Evolutionary conservation across 371 early-diverging fungal species (phyloP).

Genomic region (Sporodiniella umbellata): DNA sequence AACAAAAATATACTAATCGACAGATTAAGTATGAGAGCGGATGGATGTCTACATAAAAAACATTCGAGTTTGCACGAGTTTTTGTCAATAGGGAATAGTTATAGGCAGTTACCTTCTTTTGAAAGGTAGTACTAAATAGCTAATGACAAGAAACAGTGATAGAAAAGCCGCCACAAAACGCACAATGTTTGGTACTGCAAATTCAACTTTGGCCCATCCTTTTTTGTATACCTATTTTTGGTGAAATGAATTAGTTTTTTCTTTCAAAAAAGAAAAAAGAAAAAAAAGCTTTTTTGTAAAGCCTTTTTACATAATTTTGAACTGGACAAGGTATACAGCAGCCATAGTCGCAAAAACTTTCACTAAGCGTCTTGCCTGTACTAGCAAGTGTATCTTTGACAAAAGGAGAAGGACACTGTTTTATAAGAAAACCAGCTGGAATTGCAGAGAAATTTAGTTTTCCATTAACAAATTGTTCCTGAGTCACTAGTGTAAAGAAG

Average conservation of each 20-base stretch:
- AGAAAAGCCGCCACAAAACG: slow-evolving; percentile 53
- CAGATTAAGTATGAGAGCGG: slow-evolving; percentile 61
- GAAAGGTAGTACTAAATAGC: slow-evolving; percentile 59
- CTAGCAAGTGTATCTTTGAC: slow-evolving; percentile 12
- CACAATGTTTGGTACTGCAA: slow-evolving; percentile 48
- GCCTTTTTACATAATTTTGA: slow-evolving; percentile 17
- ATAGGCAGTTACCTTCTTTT: slow-evolving; percentile 54
- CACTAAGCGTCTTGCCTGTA: neutral
- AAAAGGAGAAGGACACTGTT: slow-evolving; percentile 21
- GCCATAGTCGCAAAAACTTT: slow-evolving; percentile 13
- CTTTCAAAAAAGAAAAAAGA: no score
- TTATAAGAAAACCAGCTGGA: slow-evolving; percentile 12
- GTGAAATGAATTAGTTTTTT: no score
- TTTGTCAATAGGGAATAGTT: no score
- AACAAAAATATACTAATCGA: slow-evolving; percentile 55
- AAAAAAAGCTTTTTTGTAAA: neutral
- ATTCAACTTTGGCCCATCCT: slow-evolving; percentile 45
- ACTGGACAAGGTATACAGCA: slow-evolving; percentile 29
- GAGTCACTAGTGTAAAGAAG: slow-evolving; percentile 8
- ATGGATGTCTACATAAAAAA: slow-evolving; percentile 48
- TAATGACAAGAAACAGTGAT: slow-evolving; percentile 49
- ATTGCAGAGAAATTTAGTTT: slow-evolving; percentile 14
- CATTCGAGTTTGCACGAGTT: no score
- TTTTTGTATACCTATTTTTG: slow-evolving; percentile 53
- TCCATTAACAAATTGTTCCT: slow-evolving; percentile 8